Evolutionary conservation across 257 asterid genomes (phyloP).

Genomic region (Petunia secreta): DNA sequence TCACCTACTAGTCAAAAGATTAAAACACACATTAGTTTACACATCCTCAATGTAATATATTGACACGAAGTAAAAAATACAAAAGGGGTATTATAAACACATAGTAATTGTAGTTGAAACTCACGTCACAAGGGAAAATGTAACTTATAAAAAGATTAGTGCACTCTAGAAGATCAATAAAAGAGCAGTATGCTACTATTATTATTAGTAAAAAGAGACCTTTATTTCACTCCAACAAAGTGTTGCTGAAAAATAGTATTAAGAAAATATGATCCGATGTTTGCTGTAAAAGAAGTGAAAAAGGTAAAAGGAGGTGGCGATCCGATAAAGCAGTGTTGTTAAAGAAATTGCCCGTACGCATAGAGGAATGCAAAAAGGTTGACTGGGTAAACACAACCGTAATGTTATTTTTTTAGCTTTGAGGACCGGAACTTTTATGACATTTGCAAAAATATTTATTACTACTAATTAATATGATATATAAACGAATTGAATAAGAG

Average conservation of each 20-base stretch:
- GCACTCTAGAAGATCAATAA: background rate
- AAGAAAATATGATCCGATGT: constrained; percentile 24
- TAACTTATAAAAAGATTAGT: background rate
- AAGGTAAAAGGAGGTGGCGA: constrained; percentile 12
- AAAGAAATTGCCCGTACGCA: background rate
- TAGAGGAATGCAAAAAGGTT: background rate
- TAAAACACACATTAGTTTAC: background rate
- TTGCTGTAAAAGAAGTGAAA: background rate
- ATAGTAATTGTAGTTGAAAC: background rate
- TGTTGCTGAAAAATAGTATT: background rate
- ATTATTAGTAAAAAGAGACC: background rate
- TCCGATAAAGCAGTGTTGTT: constrained; percentile 11
- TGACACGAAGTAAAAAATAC: too few relatives aligned
- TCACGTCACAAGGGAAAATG: background rate
- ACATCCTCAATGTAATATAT: too few relatives aligned
- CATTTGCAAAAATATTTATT: background rate
- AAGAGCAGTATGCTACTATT: background rate
- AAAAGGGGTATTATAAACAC: background rate
- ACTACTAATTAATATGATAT: too few relatives aligned
- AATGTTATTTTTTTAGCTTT: background rate
- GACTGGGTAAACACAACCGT: background rate
- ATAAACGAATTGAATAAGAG: too few relatives aligned
- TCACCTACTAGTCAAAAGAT: constrained; percentile 30
- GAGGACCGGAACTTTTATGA: background rate
- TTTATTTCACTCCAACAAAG: background rate